phyloP scores from a whole-genome alignment of 2,329 filamentous ascomycete genomes.

The Myriosclerotinia scirpicola region DNA sequence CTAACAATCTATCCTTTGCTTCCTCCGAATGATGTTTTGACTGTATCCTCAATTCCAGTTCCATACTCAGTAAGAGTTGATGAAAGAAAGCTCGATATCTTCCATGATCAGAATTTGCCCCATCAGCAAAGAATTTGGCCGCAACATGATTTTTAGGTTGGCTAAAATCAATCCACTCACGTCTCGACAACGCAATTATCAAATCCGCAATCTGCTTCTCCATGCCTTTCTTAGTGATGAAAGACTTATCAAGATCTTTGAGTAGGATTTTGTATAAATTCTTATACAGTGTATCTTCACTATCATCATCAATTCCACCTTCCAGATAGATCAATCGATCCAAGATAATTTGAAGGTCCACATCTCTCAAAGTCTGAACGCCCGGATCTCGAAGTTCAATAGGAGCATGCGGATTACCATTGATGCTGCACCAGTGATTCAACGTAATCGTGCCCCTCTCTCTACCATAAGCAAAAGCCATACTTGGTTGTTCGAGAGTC shows the following conservation, averaged over 20 bases:
- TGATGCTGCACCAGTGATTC: slow-evolving; percentile 65
- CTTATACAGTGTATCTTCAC: slow-evolving; percentile 59
- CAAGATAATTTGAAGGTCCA: slow-evolving; percentile 58
- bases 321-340: slow-evolving; percentile 61
- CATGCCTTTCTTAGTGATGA: slow-evolving; percentile 61
- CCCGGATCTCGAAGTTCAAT: slow-evolving; percentile 60
- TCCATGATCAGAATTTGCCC: slow-evolving; percentile 52
- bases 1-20: slow-evolving; percentile 63
- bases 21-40: slow-evolving; percentile 59
- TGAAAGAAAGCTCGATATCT: slow-evolving; percentile 68
- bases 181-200: slow-evolving; percentile 66
- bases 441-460: slow-evolving; percentile 70
- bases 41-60: slow-evolving; percentile 70
- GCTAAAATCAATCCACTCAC: slow-evolving; percentile 73
- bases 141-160: slow-evolving; percentile 69
- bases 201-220: slow-evolving; percentile 73
- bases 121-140: slow-evolving; percentile 67
- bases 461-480: slow-evolving; percentile 64
- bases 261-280: slow-evolving; percentile 68
- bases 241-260: slow-evolving; percentile 62
- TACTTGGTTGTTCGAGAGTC: slow-evolving; percentile 72
- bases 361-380: slow-evolving; percentile 55
- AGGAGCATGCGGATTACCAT: slow-evolving; percentile 55
- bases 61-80: slow-evolving; percentile 71
- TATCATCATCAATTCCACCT: slow-evolving; percentile 53